Evolutionary conservation across 148 eudicot genomes (phyloP).

Genomic region (Nyssa sinensis): DNA sequence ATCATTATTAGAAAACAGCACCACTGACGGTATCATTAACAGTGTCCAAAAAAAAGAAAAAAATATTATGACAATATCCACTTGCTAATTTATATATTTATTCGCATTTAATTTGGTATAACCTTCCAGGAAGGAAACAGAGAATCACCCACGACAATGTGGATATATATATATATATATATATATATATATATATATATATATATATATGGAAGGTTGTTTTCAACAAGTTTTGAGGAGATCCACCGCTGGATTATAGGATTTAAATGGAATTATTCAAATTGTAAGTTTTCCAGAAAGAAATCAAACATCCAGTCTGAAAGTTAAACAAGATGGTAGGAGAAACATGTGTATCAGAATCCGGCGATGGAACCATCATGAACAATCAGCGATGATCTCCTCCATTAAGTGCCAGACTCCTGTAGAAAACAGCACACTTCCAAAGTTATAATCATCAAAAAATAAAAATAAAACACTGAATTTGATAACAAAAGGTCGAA

Average conservation of each 20-base stretch:
- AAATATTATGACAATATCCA: background rate
- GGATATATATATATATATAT: no score
- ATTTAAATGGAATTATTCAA: conserved; percentile 3
- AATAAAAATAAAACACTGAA: background rate
- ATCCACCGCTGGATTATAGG: background rate
- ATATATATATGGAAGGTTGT: background rate
- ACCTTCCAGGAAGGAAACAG: conserved; percentile 12
- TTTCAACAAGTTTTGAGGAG: background rate
- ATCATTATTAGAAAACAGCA: no score
- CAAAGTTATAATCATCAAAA: background rate
- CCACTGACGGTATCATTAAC: no score
- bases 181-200: no score
- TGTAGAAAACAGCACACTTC: background rate
- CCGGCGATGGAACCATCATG: conserved; percentile 2
- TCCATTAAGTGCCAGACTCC: conserved; percentile 18
- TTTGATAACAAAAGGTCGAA: background rate
- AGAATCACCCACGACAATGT: background rate
- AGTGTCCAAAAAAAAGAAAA: no score
- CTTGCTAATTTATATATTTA: conserved; percentile 6
- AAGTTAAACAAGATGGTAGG: conserved; percentile 5
- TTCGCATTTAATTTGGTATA: conserved; percentile 7
- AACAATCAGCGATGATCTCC: conserved; percentile 21
- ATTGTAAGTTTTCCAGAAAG: background rate
- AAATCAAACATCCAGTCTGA: background rate
- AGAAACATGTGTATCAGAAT: background rate